phyloP scores from a whole-genome alignment of 2,329 filamentous ascomycete genomes.

The Penicillium sp. region DNA sequence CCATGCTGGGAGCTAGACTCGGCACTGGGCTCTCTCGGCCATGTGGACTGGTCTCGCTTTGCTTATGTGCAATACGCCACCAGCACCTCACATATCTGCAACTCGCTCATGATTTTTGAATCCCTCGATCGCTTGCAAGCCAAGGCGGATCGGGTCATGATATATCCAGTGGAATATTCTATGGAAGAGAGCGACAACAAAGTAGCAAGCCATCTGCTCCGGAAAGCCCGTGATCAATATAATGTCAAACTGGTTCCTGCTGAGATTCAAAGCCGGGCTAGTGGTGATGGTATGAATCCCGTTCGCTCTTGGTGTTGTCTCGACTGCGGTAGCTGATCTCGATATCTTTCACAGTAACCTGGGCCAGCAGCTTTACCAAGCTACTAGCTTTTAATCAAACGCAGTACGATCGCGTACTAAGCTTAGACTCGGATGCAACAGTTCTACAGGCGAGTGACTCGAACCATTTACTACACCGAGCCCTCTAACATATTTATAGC shows the following conservation, averaged over 20 bases:
- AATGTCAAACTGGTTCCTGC: not conserved
- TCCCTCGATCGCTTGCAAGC: not conserved
- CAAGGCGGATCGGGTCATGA: not conserved
- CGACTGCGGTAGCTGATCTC: not conserved
- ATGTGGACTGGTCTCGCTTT: not conserved
- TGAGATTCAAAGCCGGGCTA: not conserved
- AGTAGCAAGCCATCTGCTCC: not conserved
- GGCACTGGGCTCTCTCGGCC: not conserved
- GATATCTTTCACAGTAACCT: not conserved
- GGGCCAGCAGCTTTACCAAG: not conserved
- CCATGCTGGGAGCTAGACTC: too few relatives aligned
- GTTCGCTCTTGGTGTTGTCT: not conserved
- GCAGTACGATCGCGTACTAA: not conserved
- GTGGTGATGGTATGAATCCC: not conserved
- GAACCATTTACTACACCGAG: not conserved
- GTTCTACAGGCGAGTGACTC: conserved; percentile 2
- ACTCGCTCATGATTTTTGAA: not conserved
- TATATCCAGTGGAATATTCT: not conserved
- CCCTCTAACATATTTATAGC: conserved; percentile 29
- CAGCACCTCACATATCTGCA: not conserved
- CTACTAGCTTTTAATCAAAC: conserved; percentile 1
- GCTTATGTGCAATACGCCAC: conserved; percentile 1
- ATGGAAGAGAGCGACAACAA: not conserved
- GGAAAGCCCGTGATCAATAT: not conserved
- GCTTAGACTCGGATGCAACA: conserved; percentile 1